Evolutionary conservation across 805 yeast species (phyloP).

Genomic region (Wickerhamomyces silvicola): DNA sequence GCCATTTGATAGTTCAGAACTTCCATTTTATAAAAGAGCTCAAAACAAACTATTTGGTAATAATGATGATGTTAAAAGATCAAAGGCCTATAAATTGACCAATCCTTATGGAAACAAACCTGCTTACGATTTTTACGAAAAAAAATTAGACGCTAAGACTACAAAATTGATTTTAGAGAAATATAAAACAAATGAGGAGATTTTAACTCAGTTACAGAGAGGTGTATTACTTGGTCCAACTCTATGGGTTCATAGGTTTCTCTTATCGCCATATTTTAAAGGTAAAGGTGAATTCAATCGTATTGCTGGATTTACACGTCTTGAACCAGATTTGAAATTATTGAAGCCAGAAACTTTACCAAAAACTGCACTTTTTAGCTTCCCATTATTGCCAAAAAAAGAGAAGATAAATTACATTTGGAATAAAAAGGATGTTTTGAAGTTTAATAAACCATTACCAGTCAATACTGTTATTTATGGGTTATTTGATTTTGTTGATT

Average conservation of each 20-base stretch:
- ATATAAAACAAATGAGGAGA: slow-evolving; percentile 17
- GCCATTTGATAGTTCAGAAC: slow-evolving; percentile 6
- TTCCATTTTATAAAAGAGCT: slow-evolving; percentile 1
- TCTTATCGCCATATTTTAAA: slow-evolving; percentile 15
- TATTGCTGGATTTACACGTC: slow-evolving; percentile 13
- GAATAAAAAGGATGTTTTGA: slow-evolving; percentile 11
- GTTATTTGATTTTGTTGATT: slow-evolving; percentile 13
- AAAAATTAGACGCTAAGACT: slow-evolving; percentile 9
- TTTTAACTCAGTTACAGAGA: slow-evolving; percentile 14
- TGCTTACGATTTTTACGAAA: slow-evolving; percentile 16
- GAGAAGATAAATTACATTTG: slow-evolving; percentile 13
- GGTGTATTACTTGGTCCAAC: slow-evolving; percentile 19
- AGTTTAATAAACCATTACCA: slow-evolving; percentile 7
- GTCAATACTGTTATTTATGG: slow-evolving; percentile 17
- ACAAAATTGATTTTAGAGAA: slow-evolving; percentile 12
- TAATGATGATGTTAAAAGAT: slow-evolving; percentile 7
- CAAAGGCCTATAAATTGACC: slow-evolving; percentile 3
- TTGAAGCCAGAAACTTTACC: slow-evolving; percentile 7
- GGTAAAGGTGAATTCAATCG: slow-evolving; percentile 7
- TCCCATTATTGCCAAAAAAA: slow-evolving; percentile 13
- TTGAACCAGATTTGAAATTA: slow-evolving; percentile 14
- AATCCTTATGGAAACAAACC: slow-evolving; percentile 14
- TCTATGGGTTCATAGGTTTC: slow-evolving; percentile 16
- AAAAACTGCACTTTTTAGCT: slow-evolving; percentile 2
- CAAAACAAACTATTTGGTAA: slow-evolving; percentile 5